These are phyloP conservation scores for Sporothrix pallida DNA, from an alignment of 2,329 filamentous ascomycete genomes.

Conservation along the genomic window DNA sequence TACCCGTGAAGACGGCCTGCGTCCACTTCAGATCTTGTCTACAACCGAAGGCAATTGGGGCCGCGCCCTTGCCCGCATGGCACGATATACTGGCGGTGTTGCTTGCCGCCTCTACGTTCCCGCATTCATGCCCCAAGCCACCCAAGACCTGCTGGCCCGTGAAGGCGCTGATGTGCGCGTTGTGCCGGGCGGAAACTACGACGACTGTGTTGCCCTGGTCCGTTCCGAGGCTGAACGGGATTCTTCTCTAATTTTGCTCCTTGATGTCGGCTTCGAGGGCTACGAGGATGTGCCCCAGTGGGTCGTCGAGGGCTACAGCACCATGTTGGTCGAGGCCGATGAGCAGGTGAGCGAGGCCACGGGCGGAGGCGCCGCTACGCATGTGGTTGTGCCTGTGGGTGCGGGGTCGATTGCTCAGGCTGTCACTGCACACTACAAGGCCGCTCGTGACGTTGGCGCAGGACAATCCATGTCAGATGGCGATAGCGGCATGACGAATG, in stretches of 20 bases:
- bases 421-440: conserved; percentile 64
- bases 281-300: conserved; percentile 72
- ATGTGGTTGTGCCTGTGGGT: conserved; percentile 70
- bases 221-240: conserved; percentile 51
- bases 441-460: not conserved
- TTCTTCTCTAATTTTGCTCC: conserved; percentile 60
- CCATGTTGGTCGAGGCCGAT: conserved; percentile 73
- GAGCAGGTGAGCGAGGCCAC: conserved; percentile 51
- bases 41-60: conserved; percentile 81
- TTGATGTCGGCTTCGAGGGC: conserved; percentile 71
- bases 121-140: conserved; percentile 58
- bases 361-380: conserved; percentile 32
- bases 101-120: conserved; percentile 64
- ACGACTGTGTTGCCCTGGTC: conserved; percentile 65
- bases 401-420: conserved; percentile 76
- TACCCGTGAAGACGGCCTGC: conserved; percentile 33
- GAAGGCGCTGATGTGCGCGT: conserved; percentile 68
- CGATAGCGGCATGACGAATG: not conserved
- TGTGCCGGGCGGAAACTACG: conserved; percentile 63
- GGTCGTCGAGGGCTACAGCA: conserved; percentile 79
- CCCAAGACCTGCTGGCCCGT: conserved; percentile 58
- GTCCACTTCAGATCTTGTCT: conserved; percentile 56
- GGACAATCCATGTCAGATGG: not conserved
- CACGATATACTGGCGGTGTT: conserved; percentile 47
- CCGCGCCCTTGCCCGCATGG: conserved; percentile 73